Base-by-base conservation (phyloP, 805 yeast species). In the Yueomyces sp. region DNA sequence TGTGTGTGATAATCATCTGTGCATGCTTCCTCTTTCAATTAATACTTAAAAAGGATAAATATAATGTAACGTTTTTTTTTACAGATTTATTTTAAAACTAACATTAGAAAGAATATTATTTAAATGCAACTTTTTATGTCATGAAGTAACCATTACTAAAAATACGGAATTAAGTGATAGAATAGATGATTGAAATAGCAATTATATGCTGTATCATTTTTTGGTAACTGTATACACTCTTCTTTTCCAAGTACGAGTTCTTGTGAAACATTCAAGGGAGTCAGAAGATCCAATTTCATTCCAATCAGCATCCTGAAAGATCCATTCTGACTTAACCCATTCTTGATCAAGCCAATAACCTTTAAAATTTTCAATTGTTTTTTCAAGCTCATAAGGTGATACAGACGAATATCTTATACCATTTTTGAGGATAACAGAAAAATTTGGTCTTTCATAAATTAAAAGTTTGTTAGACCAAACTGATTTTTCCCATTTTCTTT, bases 271-370 rank as follows among this genome's bases (percentile, higher is more conserved):
- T 37, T 51, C 57, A 9, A 51, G 40, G 2, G 65, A 52, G 27
- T 56, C 61, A 5, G 42, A 32, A 2, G 37, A 19, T 1, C 65
- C 65, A 8, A 49, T 44, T 8, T 36, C 33, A 9, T 41, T 37
- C 65, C 65, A 60, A 37, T 51, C 42, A 4, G 60, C 40, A 43
- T 58, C 58, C 5, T 43, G 48, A 44, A 53, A 59, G 6, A 36
- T 12, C 65, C 65, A 60, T 7, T 44, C 48, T 3, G 47, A 38
- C 5, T 45, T 51, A 12, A 43, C 40, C 65, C 65, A 60, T 27
- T 45, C 44, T 36, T 52, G 49, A 40, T 60, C 63, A 19, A 60
- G 44, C 60, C 59, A 56, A 6, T 6, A 30, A 30, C 9, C 33
- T 30, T 30, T 30, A 6, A 30, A 30, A 36, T 42, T 29, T 3